Evolutionary conservation across 2,329 filamentous ascomycete genomes (phyloP).

Genomic region (Cladosporium colombiae): DNA sequence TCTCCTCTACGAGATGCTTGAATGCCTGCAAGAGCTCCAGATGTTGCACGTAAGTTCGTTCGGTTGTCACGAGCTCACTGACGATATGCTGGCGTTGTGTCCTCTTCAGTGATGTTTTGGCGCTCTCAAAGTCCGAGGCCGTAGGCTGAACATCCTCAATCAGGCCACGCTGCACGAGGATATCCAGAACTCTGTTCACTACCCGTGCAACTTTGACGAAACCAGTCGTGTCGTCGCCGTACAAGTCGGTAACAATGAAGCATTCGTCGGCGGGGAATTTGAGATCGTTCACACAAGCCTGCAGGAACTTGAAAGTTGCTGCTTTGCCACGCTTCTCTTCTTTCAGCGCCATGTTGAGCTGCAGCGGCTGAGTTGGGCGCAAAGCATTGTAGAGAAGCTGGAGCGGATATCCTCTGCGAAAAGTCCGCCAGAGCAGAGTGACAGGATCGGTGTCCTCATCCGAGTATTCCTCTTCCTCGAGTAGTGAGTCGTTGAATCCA

Average conservation of each 20-base stretch:
- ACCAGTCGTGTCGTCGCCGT: slow-evolving; percentile 91
- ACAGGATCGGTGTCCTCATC: slow-evolving; percentile 75
- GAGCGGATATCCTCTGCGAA: slow-evolving; percentile 80
- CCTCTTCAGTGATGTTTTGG: slow-evolving; percentile 52
- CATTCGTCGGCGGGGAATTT: slow-evolving; percentile 77
- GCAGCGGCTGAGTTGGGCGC: slow-evolving; percentile 66
- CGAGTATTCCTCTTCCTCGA: slow-evolving; percentile 70
- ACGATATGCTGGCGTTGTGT: slow-evolving; percentile 85
- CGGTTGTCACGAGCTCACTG: slow-evolving; percentile 87
- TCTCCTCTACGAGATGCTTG: slow-evolving; percentile 86
- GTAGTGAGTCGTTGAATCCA: slow-evolving; percentile 73
- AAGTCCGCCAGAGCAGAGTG: slow-evolving; percentile 83
- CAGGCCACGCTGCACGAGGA: slow-evolving; percentile 75
- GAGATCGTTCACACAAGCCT: slow-evolving; percentile 82
- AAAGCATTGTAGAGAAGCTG: slow-evolving; percentile 87
- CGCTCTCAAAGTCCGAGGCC: slow-evolving; percentile 56
- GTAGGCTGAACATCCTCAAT: slow-evolving; percentile 59
- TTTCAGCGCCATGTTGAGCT: slow-evolving; percentile 49
- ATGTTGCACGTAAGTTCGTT: slow-evolving; percentile 97
- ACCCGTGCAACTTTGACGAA: slow-evolving; percentile 97
- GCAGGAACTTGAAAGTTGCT: slow-evolving; percentile 88
- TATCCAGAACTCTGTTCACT: slow-evolving; percentile 87
- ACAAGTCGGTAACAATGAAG: slow-evolving; percentile 89
- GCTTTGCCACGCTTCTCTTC: slow-evolving; percentile 81
- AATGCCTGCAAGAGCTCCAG: slow-evolving; percentile 89